Conservation (phyloP, 306 rosid species). For the Calophaca sinica region DNA sequence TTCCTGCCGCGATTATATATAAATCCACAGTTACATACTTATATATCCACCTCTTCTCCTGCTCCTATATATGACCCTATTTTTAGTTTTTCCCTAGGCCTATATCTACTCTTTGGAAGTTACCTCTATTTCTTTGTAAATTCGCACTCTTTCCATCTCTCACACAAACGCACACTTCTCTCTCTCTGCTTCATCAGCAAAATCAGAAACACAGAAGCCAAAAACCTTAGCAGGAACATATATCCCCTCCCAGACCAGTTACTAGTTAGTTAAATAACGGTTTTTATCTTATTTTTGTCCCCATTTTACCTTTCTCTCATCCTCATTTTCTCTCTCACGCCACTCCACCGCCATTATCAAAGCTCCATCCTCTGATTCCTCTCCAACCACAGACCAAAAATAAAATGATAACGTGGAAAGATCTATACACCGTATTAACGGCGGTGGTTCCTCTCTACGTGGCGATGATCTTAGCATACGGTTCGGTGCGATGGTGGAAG, state of each 20-base stretch:
- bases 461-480: constrained; percentile 96
- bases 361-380: no score
- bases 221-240: constrained; percentile 42
- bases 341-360: background rate
- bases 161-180: no score
- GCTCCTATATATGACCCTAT: constrained; percentile 11
- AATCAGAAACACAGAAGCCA: constrained; percentile 38
- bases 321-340: background rate
- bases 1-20: no score
- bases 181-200: constrained; percentile 32
- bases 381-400: background rate
- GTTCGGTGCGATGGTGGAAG: constrained; percentile 99
- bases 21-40: no score
- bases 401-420: constrained; percentile 74
- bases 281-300: constrained; percentile 43
- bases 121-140: constrained; percentile 36
- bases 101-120: constrained; percentile 40
- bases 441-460: constrained; percentile 94
- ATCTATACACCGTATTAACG: constrained; percentile 82
- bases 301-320: constrained; percentile 54
- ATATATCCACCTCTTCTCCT: no score
- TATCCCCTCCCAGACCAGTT: constrained; percentile 24
- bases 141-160: background rate
- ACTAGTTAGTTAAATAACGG: constrained; percentile 70
- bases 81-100: constrained; percentile 11